These are phyloP conservation scores for Aspergillus puulaauensis DNA, from an alignment of 2,329 filamentous ascomycete species.

Conservation along the genomic window DNA sequence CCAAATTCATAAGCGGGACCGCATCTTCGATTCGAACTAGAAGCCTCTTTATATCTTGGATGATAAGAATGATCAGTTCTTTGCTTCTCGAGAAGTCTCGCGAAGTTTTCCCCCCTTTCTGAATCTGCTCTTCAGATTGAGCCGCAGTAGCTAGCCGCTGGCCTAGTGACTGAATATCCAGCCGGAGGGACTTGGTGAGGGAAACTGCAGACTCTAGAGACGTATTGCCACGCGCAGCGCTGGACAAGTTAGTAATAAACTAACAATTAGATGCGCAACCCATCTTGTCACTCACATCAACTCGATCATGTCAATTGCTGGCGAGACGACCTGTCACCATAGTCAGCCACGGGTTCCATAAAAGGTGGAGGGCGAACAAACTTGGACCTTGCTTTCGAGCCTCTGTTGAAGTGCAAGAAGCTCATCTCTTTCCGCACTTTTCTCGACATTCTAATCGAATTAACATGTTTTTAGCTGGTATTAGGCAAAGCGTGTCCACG, in stretches of 20 bases:
- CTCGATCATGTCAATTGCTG: constrained; percentile 88
- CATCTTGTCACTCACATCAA: constrained; percentile 63
- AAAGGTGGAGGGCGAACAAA: constrained; percentile 36
- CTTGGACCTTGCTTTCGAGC: constrained; percentile 82
- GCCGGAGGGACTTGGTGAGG: constrained; percentile 77
- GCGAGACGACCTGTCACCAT: constrained; percentile 69
- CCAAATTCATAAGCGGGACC: constrained; percentile 86
- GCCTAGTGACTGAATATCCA: constrained; percentile 79
- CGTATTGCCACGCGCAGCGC: constrained; percentile 71
- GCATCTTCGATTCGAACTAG: constrained; percentile 82
- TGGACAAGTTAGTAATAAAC: constrained; percentile 21
- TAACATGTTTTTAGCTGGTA: constrained; percentile 5
- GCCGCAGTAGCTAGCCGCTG: constrained; percentile 71
- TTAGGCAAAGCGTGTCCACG: constrained; percentile 5
- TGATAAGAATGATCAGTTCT: constrained; percentile 66
- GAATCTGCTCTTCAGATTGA: constrained; percentile 52
- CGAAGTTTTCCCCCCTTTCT: constrained; percentile 33
- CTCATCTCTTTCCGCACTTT: constrained; percentile 67
- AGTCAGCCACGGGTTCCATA: neutral
- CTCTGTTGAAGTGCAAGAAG: constrained; percentile 69
- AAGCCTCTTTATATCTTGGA: constrained; percentile 71
- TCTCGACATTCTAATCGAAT: constrained; percentile 59
- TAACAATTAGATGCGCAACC: neutral
- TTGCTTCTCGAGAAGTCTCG: constrained; percentile 58
- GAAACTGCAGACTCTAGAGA: constrained; percentile 81